These are phyloP conservation scores for Cochlearia excelsa DNA, from an alignment of 345 rosid species.

Conservation along the genomic window DNA sequence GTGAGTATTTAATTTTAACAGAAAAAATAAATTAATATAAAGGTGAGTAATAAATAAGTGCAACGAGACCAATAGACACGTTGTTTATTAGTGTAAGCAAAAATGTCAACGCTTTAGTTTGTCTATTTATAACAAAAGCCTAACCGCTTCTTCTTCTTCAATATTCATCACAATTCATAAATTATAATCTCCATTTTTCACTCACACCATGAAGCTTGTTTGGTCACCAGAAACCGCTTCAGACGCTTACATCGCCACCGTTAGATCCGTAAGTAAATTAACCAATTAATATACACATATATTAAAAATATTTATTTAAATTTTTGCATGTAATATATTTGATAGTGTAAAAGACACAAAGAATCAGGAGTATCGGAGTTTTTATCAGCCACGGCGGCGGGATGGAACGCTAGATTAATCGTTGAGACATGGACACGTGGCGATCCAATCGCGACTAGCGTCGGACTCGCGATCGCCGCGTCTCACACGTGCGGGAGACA, in stretches of 20 bases:
- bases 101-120: constrained; percentile 37
- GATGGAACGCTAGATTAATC: constrained; percentile 76
- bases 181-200: constrained; percentile 8
- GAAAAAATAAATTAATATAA: background rate
- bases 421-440: constrained; percentile 78
- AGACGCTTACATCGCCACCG: constrained; percentile 66
- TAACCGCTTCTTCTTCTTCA: constrained; percentile 23
- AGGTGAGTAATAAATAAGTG: constrained; percentile 23
- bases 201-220: constrained; percentile 52
- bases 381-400: constrained; percentile 83
- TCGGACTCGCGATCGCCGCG: constrained; percentile 63
- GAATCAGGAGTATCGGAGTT: constrained; percentile 76
- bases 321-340: constrained; percentile 9
- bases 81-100: constrained; percentile 19
- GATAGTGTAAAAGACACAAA: constrained; percentile 42
- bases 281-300: too few species aligned
- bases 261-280: constrained; percentile 46
- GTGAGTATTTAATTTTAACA: background rate
- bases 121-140: constrained; percentile 28
- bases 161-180: background rate
- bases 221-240: constrained; percentile 86
- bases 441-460: constrained; percentile 58
- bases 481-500: constrained; percentile 67
- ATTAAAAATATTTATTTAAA: background rate
- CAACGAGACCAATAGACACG: constrained; percentile 30